Evolutionary conservation across 208 protist species (phyloP), one percentile per base, ranked within the genome.

Genomic region (Kentomonas sorsogonicus): DNA sequence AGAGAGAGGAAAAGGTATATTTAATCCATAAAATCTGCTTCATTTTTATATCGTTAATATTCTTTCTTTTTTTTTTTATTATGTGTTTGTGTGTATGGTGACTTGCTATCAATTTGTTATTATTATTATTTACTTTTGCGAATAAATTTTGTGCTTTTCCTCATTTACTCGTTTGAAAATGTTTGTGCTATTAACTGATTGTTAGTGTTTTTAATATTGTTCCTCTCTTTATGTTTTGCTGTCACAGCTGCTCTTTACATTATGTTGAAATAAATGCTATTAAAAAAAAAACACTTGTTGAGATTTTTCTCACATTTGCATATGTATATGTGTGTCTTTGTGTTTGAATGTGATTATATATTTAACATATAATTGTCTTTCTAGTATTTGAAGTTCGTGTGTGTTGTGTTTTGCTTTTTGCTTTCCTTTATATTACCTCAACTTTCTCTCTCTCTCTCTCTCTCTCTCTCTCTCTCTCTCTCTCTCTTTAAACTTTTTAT

Each of bases 381-480:
- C n/a, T n/a, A n/a, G n/a, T n/a, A n/a, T n/a, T n/a, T n/a, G n/a
- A n/a, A n/a, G n/a, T n/a, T n/a, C n/a, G n/a, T n/a, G n/a, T n/a
- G n/a, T n/a, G n/a, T n/a, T n/a, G n/a, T n/a, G n/a, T n/a, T n/a
- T n/a, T n/a, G n/a, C n/a, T n/a, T n/a, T n/a, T 38, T 38, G 33
- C 33, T 15, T 11, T 15, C 11, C 11, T 11, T 11, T 5, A 5
- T 38, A 20, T 3, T 6, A 44, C 6, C 39, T 7, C 5, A 52
- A 7, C 5, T 20, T 34, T 52, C 9, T 52, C 15, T 58, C 53
- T 45, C 27, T 58, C 13, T 45, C 33, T 46, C 15, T 16, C 29
- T 46, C 36, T 45, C 15, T 63, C 38, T 53, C n/a, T 51, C 30
- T 46, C 18, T 46, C 38, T 46, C 26, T 57, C 22, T 36, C 20